Evolutionary conservation across 345 rosid species (phyloP).

Genomic region (Luvunga scandens): DNA sequence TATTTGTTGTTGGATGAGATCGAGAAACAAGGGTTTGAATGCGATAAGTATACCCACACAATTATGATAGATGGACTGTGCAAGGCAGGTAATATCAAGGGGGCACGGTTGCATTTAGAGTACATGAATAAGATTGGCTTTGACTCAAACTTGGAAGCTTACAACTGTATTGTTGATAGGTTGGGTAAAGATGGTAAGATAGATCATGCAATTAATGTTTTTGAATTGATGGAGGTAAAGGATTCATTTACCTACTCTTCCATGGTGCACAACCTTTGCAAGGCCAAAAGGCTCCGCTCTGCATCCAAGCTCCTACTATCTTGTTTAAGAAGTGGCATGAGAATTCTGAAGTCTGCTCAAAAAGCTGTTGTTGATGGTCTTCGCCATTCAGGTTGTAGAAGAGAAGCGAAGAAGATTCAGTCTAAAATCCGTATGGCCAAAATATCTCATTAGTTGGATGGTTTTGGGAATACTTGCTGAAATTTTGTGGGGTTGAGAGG

Average conservation of each 20-base stretch:
- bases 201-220: conserved; percentile 51
- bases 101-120: conserved; percentile 50
- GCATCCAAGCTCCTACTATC: conserved; percentile 70
- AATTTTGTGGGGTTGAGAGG: conserved; percentile 1
- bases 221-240: conserved; percentile 60
- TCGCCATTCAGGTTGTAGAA: conserved; percentile 42
- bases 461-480: background rate
- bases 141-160: conserved; percentile 49
- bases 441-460: conserved; percentile 23
- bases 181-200: conserved; percentile 62
- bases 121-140: conserved; percentile 50
- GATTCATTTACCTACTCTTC: conserved; percentile 79
- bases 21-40: conserved; percentile 52
- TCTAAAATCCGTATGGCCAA: conserved; percentile 48
- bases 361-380: conserved; percentile 71
- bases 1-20: conserved; percentile 52
- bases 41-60: conserved; percentile 75
- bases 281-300: conserved; percentile 47
- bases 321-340: conserved; percentile 59
- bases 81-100: conserved; percentile 54
- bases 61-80: conserved; percentile 72
- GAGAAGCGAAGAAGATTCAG: conserved; percentile 56
- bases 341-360: conserved; percentile 59
- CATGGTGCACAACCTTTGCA: conserved; percentile 78
- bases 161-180: conserved; percentile 65